Conservation (phyloP, 2,329 filamentous ascomycete genomes). For the Phaeoacremonium minimum region DNA sequence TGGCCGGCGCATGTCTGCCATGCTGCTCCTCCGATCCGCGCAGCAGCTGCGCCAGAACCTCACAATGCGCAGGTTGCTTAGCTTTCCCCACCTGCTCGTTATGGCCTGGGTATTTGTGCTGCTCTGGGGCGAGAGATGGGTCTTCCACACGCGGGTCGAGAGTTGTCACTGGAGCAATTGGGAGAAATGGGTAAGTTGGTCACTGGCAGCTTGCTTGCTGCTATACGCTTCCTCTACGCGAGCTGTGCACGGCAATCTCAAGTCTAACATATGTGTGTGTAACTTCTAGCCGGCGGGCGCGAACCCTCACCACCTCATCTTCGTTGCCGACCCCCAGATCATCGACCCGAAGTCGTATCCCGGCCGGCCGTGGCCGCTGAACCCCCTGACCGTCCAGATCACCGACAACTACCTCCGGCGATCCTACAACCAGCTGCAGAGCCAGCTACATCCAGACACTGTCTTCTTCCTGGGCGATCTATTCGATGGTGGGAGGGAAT, state of each 20-base stretch:
- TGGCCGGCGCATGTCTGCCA: slow-evolving; percentile 29
- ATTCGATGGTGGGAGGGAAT: slow-evolving; percentile 94
- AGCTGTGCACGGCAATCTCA: slow-evolving; percentile 2
- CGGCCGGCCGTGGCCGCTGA: slow-evolving; percentile 62
- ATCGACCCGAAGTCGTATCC: slow-evolving; percentile 95
- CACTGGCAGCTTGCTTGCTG: no score
- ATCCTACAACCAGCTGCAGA: slow-evolving; percentile 75
- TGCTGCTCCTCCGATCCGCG: slow-evolving; percentile 19
- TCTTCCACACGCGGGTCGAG: slow-evolving; percentile 67
- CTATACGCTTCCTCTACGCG: neutral
- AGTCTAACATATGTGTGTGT: neutral
- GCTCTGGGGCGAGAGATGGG: slow-evolving; percentile 79
- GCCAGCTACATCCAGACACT: slow-evolving; percentile 74
- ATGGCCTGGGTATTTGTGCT: slow-evolving; percentile 72
- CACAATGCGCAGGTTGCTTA: slow-evolving; percentile 46
- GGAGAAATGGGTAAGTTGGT: slow-evolving; percentile 83
- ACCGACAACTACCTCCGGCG: slow-evolving; percentile 89
- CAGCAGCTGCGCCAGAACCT: slow-evolving; percentile 40
- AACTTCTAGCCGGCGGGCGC: slow-evolving; percentile 64
- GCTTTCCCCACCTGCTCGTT: slow-evolving; percentile 64
- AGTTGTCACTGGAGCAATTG: slow-evolving; percentile 79
- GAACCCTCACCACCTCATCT: slow-evolving; percentile 75
- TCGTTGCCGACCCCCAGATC: slow-evolving; percentile 87
- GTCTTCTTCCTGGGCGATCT: slow-evolving; percentile 90
- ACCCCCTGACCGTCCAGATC: slow-evolving; percentile 50